These are phyloP conservation scores for Syzygium aromaticum DNA, from an alignment of 345 rosid genomes.

Conservation along the genomic window DNA sequence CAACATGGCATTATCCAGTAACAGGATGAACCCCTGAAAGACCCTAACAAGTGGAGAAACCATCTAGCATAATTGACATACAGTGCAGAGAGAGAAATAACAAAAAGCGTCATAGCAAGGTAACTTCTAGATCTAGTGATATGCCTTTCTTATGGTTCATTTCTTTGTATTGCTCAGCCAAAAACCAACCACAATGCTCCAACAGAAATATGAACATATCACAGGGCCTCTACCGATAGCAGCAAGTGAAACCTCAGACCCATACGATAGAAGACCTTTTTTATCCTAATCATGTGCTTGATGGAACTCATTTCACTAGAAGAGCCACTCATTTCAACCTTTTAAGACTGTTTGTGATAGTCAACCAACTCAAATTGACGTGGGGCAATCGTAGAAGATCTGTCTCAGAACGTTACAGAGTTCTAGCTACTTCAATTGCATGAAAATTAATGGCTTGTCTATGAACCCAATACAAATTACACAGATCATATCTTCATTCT, in stretches of 20 bases:
- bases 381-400: neutral
- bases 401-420: neutral
- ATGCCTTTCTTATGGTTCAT: neutral
- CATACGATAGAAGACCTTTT: neutral
- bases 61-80: neutral
- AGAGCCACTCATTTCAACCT: neutral
- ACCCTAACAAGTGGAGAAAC: neutral
- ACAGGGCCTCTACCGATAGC: neutral
- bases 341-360: neutral
- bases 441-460: neutral
- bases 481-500: neutral
- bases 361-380: neutral
- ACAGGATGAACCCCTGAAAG: neutral
- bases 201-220: neutral
- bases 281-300: neutral
- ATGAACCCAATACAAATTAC: neutral
- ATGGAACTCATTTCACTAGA: neutral
- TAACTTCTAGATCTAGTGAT: neutral
- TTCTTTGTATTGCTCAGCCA: neutral
- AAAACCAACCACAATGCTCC: neutral
- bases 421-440: neutral
- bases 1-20: neutral
- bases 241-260: neutral
- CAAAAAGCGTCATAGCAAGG: neutral
- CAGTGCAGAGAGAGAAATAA: neutral